Conservation (phyloP, 805 yeast species). For the Yueomyces sp. region DNA sequence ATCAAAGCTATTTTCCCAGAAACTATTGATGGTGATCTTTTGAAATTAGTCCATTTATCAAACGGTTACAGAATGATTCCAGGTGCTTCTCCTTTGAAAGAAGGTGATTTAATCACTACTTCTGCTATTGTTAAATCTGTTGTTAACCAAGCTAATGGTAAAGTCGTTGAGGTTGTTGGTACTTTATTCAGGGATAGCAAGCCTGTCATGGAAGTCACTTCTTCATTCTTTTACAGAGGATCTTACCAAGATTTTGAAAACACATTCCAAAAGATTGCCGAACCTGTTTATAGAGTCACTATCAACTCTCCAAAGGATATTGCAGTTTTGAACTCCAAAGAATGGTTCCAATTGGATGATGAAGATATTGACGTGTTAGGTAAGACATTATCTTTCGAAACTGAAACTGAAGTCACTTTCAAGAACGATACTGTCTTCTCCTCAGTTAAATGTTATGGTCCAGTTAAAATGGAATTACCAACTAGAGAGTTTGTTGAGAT, state of each 20-base stretch:
- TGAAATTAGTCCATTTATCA: slow-evolving; percentile 86
- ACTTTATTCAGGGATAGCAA: slow-evolving; percentile 60
- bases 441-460: slow-evolving; percentile 74
- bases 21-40: slow-evolving; percentile 89
- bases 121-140: slow-evolving; percentile 80
- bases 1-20: slow-evolving; percentile 97
- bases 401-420: slow-evolving; percentile 71
- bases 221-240: slow-evolving; percentile 96
- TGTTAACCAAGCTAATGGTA: slow-evolving; percentile 83
- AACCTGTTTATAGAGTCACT: slow-evolving; percentile 72
- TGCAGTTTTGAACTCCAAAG: slow-evolving; percentile 88
- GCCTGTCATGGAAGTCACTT: slow-evolving; percentile 86
- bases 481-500: slow-evolving; percentile 78
- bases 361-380: slow-evolving; percentile 57
- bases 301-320: slow-evolving; percentile 73
- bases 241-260: slow-evolving; percentile 74
- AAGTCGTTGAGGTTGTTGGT: slow-evolving; percentile 91
- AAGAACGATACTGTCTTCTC: slow-evolving; percentile 65
- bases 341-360: slow-evolving; percentile 85
- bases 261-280: slow-evolving; percentile 79
- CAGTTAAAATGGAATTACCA: slow-evolving; percentile 76
- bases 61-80: slow-evolving; percentile 90
- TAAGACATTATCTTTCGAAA: slow-evolving; percentile 78
- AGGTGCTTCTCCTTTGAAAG: slow-evolving; percentile 79
- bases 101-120: slow-evolving; percentile 75